A percentile compares a stretch with the other conserved stretches of the same genome.
Conservation (phyloP, 2,329 filamentous ascomycete species). For the Diplodia intermedia region DNA sequence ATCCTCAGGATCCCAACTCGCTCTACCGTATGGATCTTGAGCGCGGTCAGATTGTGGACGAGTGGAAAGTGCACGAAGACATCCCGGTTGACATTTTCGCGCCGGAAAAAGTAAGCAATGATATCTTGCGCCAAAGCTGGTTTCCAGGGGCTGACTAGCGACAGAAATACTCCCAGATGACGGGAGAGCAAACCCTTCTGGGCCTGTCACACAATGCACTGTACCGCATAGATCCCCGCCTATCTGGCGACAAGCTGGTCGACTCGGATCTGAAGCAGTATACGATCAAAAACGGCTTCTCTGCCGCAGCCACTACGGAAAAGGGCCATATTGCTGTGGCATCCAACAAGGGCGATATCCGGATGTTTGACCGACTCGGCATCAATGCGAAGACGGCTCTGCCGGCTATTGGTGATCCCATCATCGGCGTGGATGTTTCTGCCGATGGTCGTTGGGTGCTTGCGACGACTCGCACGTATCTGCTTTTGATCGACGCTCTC, state of each 20-base stretch:
- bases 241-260: conserved; percentile 90
- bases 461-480: conserved; percentile 91
- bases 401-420: conserved; percentile 91
- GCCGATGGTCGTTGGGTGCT: conserved; percentile 96
- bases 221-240: conserved; percentile 90
- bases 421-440: conserved; percentile 92
- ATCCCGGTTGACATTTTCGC: conserved; percentile 92
- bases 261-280: conserved; percentile 95
- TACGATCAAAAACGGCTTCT: conserved; percentile 96
- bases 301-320: conserved; percentile 89
- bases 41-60: conserved; percentile 96
- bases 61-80: conserved; percentile 98
- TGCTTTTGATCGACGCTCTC: conserved; percentile 88
- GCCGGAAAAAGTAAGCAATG: conserved; percentile 73
- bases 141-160: conserved; percentile 36
- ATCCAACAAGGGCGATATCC: conserved; percentile 96
- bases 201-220: conserved; percentile 92
- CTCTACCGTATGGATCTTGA: conserved; percentile 98
- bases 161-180: conserved; percentile 96
- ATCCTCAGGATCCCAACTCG: conserved; percentile 81
- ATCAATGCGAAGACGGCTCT: conserved; percentile 98
- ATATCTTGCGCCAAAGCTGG: background rate
- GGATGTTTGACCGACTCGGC: conserved; percentile 92
- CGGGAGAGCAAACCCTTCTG: conserved; percentile 90
- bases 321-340: conserved; percentile 97